These are phyloP conservation scores for Mucor saturninus DNA, from an alignment of 371 early-diverging fungal species.

Conservation along the genomic window DNA sequence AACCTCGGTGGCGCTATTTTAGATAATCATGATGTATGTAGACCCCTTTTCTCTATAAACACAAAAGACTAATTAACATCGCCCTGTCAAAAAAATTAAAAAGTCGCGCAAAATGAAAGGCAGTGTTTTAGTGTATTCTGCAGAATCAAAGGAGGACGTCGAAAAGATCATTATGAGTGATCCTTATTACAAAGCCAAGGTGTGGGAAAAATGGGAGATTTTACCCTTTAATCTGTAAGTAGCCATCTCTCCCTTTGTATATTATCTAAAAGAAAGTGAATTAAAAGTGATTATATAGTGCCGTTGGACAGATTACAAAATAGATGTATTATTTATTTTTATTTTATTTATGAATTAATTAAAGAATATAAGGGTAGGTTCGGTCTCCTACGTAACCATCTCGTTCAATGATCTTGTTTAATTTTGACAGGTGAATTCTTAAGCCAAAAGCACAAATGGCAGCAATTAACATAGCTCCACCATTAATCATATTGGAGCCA, in stretches of 20 bases:
- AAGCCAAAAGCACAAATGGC: constrained; percentile 41
- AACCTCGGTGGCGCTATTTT: constrained; percentile 61
- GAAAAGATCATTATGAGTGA: constrained; percentile 46
- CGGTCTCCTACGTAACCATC: constrained; percentile 22
- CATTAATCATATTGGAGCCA: constrained; percentile 56
- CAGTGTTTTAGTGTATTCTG: constrained; percentile 52
- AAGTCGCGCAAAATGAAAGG: constrained; percentile 61
- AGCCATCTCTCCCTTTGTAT: neutral
- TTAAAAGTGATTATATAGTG: neutral
- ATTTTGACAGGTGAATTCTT: constrained; percentile 28
- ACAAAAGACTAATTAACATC: too few species aligned
- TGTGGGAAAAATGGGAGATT: constrained; percentile 64
- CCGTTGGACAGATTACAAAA: neutral
- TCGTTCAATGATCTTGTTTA: constrained; percentile 41
- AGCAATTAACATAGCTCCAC: constrained; percentile 53
- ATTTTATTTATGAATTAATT: neutral
- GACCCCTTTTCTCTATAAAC: neutral
- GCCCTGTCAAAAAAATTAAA: neutral
- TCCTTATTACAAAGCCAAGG: constrained; percentile 59
- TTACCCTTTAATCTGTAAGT: constrained; percentile 28
- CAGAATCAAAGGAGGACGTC: constrained; percentile 51
- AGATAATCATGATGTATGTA: constrained; percentile 43
- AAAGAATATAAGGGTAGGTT: constrained; percentile 31
- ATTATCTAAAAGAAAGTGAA: too few species aligned
- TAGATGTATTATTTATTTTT: neutral